Percentiles rank a stretch among this genome's conserved stretches.
phyloP scores from a whole-genome alignment of 208 protist genomes.

The Acanthamoeba divionensis region DNA sequence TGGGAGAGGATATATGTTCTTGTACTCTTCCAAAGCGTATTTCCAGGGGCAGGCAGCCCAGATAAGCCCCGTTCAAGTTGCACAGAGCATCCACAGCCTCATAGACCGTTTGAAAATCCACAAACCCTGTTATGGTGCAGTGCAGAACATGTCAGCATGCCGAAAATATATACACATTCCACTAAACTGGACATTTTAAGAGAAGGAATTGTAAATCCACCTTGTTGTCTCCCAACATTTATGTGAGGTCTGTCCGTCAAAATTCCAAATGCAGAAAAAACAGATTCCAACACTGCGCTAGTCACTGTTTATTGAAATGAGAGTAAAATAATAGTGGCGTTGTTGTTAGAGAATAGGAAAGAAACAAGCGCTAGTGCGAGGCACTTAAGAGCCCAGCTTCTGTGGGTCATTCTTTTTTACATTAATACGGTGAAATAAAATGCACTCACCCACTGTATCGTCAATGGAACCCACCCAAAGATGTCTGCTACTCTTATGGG shows the following conservation, averaged over 20 bases:
- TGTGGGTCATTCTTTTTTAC: too few species aligned
- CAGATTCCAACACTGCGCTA: neutral
- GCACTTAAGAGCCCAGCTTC: too few species aligned
- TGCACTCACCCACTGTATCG: slow-evolving; percentile 32
- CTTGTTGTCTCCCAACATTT: slow-evolving; percentile 35
- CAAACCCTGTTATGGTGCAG: neutral
- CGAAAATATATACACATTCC: too few species aligned
- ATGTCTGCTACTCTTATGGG: slow-evolving; percentile 22
- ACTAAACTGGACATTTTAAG: too few species aligned
- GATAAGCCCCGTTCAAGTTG: slow-evolving; percentile 16
- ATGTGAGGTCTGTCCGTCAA: slow-evolving; percentile 24
- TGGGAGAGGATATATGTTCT: too few species aligned
- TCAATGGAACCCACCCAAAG: slow-evolving; percentile 44
- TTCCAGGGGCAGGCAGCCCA: slow-evolving; percentile 32
- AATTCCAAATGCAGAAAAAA: slow-evolving; percentile 8
- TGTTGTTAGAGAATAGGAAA: too few species aligned
- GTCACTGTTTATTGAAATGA: too few species aligned
- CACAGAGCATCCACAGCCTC: slow-evolving; percentile 26
- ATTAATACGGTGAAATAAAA: too few species aligned
- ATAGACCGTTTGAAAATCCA: slow-evolving; percentile 1
- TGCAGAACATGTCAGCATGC: too few species aligned
- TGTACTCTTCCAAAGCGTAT: slow-evolving; percentile 34
- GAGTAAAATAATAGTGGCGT: too few species aligned
- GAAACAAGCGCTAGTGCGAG: too few species aligned
- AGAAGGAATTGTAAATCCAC: neutral